Evolutionary conservation across 1,139 yeast species (phyloP).

Genomic region (Oligophagozyma castellii): DNA sequence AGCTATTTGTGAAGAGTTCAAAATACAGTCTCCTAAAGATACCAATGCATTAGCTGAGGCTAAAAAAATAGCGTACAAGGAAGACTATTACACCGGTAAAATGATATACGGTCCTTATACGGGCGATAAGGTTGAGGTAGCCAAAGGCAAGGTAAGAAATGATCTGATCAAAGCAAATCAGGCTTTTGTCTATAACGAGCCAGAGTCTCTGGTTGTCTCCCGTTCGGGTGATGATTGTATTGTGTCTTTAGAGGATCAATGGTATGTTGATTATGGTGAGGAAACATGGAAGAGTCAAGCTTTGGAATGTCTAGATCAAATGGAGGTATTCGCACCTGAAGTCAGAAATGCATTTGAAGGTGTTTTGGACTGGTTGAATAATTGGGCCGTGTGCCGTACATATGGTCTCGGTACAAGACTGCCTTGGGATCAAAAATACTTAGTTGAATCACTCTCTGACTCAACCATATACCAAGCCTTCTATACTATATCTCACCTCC

Average conservation of each 20-base stretch:
- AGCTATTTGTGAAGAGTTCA: slow-evolving; percentile 67
- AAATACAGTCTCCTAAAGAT: slow-evolving; percentile 93
- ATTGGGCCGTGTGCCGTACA: slow-evolving; percentile 97
- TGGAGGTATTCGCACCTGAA: slow-evolving; percentile 77
- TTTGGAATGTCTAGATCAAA: slow-evolving; percentile 56
- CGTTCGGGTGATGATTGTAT: slow-evolving; percentile 96
- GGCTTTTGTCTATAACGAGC: slow-evolving; percentile 88
- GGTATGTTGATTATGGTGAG: slow-evolving; percentile 98
- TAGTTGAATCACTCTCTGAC: slow-evolving; percentile 91
- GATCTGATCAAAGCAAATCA: slow-evolving; percentile 66
- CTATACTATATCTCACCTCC: slow-evolving; percentile 78
- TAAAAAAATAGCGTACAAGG: slow-evolving; percentile 90
- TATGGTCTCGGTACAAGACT: slow-evolving; percentile 91
- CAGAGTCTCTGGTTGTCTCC: slow-evolving; percentile 78
- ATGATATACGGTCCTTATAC: slow-evolving; percentile 69
- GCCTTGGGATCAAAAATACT: slow-evolving; percentile 94
- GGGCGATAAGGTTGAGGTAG: slow-evolving; percentile 84
- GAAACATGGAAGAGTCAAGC: slow-evolving; percentile 81
- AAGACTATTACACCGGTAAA: slow-evolving; percentile 86
- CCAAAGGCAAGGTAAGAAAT: slow-evolving; percentile 75
- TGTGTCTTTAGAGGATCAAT: slow-evolving; percentile 95
- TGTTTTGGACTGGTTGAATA: slow-evolving; percentile 90
- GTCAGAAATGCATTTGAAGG: slow-evolving; percentile 89
- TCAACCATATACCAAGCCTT: slow-evolving; percentile 94
- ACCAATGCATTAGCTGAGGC: slow-evolving; percentile 77